phyloP scores from a whole-genome alignment of 176 grass and related monocot species.

The Pharus latifolius region DNA sequence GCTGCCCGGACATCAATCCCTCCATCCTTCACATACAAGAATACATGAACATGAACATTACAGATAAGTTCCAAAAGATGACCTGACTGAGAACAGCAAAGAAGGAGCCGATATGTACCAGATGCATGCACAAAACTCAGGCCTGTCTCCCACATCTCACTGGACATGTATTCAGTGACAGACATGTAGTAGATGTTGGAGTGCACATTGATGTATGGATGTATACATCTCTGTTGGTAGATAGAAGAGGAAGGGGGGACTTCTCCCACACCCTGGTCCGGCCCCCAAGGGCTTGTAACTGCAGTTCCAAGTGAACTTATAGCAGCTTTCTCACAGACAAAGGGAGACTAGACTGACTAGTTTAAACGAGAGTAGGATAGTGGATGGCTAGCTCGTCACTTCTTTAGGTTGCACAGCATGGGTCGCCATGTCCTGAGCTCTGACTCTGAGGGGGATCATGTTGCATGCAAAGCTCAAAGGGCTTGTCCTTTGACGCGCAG shows the following conservation, averaged over 20 bases:
- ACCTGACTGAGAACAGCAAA: neutral
- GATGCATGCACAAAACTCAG: neutral
- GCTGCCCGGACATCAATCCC: neutral
- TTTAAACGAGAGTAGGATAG: neutral
- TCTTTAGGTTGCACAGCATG: slow-evolving; percentile 7
- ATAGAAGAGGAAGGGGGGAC: slow-evolving; percentile 22
- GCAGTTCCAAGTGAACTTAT: slow-evolving; percentile 23
- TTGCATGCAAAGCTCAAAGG: slow-evolving; percentile 1
- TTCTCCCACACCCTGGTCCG: slow-evolving; percentile 8
- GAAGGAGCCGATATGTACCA: neutral
- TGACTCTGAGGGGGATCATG: slow-evolving; percentile 16
- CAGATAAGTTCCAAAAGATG: neutral
- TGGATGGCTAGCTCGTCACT: neutral
- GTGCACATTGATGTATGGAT: neutral
- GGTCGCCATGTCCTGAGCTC: slow-evolving; percentile 13
- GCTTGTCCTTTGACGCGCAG: slow-evolving; percentile 10
- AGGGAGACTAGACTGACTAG: neutral
- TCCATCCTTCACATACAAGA: neutral
- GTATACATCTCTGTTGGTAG: neutral
- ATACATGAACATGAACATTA: neutral
- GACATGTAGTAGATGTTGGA: neutral
- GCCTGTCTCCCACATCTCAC: no score
- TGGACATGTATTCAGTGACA: neutral
- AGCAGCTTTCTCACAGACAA: neutral
- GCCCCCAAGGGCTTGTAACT: neutral